Evolutionary conservation across 1,139 yeast species (phyloP).

Genomic region (Debaryomyces sp.): DNA sequence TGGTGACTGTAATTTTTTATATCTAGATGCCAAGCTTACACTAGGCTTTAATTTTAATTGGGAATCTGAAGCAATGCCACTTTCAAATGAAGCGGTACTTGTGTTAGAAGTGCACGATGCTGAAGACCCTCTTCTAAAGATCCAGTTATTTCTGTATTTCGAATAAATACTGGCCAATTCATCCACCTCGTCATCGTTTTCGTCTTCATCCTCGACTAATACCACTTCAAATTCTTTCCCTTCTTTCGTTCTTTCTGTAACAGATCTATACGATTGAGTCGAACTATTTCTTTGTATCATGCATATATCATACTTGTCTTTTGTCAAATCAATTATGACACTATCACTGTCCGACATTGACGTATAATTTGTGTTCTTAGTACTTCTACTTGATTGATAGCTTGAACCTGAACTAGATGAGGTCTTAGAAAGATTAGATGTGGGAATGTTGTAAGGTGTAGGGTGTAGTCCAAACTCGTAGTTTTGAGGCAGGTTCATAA

Average conservation of each 20-base stretch:
- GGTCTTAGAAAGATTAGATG: slow-evolving; percentile 6
- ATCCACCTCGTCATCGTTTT: slow-evolving; percentile 27
- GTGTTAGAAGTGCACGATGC: slow-evolving; percentile 13
- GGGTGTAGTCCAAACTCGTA: neutral
- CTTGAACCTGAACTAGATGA: slow-evolving; percentile 27
- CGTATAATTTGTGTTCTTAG: slow-evolving; percentile 21
- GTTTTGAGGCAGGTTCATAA: neutral
- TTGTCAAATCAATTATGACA: slow-evolving; percentile 46
- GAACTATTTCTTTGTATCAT: slow-evolving; percentile 39
- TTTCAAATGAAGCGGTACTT: slow-evolving; percentile 23
- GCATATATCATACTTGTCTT: slow-evolving; percentile 42
- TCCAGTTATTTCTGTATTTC: slow-evolving; percentile 39
- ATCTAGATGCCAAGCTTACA: slow-evolving; percentile 8
- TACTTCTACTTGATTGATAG: slow-evolving; percentile 34
- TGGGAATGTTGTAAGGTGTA: neutral
- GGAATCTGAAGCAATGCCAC: slow-evolving; percentile 19
- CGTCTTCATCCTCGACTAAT: slow-evolving; percentile 41
- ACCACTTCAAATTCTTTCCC: slow-evolving; percentile 53
- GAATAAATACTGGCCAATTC: slow-evolving; percentile 48
- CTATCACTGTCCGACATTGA: slow-evolving; percentile 39
- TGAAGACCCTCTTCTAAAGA: slow-evolving; percentile 25
- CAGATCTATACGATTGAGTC: slow-evolving; percentile 39
- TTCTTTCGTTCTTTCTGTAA: slow-evolving; percentile 40
- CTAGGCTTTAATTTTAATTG: slow-evolving; percentile 22
- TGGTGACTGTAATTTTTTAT: slow-evolving; percentile 5